Conservation (phyloP, 2,329 filamentous ascomycete species). For the Cryphonectria japonica region DNA sequence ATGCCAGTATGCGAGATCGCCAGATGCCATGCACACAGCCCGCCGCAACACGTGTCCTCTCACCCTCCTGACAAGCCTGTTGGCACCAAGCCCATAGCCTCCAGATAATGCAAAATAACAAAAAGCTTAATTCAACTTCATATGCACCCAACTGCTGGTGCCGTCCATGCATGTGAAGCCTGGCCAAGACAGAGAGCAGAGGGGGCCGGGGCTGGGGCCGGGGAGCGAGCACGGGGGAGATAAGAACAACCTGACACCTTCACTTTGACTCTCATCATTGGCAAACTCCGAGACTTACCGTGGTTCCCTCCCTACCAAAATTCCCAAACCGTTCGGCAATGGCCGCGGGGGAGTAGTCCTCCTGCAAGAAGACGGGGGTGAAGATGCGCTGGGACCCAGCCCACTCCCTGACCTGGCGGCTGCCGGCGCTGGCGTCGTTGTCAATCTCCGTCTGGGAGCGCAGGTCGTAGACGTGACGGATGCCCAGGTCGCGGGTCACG, state of each 20-base stretch:
- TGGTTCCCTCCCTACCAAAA: slow-evolving; percentile 59
- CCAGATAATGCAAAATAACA: neutral
- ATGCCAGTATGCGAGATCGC: neutral
- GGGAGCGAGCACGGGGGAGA: slow-evolving; percentile 8
- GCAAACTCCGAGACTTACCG: slow-evolving; percentile 39
- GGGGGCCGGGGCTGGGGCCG: too few relatives aligned
- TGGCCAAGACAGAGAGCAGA: too few relatives aligned
- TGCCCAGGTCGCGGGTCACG: slow-evolving; percentile 56
- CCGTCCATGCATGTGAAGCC: neutral
- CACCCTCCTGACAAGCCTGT: neutral
- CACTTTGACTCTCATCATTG: neutral
- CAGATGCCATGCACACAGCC: neutral
- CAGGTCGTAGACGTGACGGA: slow-evolving; percentile 70
- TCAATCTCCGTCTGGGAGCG: slow-evolving; percentile 65
- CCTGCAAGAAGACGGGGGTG: slow-evolving; percentile 65
- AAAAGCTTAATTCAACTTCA: neutral
- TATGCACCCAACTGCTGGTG: neutral
- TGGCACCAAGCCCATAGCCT: neutral
- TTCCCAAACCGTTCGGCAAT: slow-evolving; percentile 63
- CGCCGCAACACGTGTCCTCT: neutral
- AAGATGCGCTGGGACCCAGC: slow-evolving; percentile 60
- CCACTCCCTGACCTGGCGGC: slow-evolving; percentile 47
- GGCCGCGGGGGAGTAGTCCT: slow-evolving; percentile 65
- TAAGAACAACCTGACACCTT: too few relatives aligned
- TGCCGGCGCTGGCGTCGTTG: slow-evolving; percentile 38